Evolutionary conservation across 441 rosid species (phyloP).

Genomic region (Rhodomyrtus psidioides): DNA sequence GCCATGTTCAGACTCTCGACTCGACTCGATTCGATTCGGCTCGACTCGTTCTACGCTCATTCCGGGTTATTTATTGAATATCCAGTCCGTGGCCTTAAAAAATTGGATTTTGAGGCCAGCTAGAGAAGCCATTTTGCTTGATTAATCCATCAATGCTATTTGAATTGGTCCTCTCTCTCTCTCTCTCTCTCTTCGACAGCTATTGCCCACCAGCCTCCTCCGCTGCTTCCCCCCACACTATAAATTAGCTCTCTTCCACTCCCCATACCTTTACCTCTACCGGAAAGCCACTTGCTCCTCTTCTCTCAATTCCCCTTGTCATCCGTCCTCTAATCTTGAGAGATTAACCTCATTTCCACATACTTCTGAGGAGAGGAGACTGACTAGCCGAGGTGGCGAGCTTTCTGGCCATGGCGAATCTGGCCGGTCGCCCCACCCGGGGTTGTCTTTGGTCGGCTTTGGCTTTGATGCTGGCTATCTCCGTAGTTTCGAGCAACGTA

Average conservation of each 20-base stretch:
- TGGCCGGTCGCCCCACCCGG: not conserved
- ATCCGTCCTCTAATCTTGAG: not conserved
- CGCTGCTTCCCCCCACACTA: not conserved
- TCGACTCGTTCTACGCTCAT: not conserved
- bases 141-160: not conserved
- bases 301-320: not conserved
- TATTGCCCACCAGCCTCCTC: not conserved
- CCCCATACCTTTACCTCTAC: not conserved
- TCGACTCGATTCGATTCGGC: not conserved
- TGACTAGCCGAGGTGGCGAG: not conserved
- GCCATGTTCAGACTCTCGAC: too few species aligned
- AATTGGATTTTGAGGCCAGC: not conserved
- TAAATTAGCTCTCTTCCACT: not conserved
- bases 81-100: not conserved
- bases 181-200: not conserved
- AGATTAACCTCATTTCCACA: not conserved
- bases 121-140: not conserved
- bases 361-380: not conserved
- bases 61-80: not conserved
- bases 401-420: not conserved
- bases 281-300: not conserved
- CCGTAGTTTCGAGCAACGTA: not conserved
- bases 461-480: not conserved
- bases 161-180: too few species aligned
- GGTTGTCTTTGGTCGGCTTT: not conserved